Evolutionary conservation across 2,329 filamentous ascomycete species (phyloP), one percentile per base, ranked within the genome.

Genomic region (Neonectria magnoliae): DNA sequence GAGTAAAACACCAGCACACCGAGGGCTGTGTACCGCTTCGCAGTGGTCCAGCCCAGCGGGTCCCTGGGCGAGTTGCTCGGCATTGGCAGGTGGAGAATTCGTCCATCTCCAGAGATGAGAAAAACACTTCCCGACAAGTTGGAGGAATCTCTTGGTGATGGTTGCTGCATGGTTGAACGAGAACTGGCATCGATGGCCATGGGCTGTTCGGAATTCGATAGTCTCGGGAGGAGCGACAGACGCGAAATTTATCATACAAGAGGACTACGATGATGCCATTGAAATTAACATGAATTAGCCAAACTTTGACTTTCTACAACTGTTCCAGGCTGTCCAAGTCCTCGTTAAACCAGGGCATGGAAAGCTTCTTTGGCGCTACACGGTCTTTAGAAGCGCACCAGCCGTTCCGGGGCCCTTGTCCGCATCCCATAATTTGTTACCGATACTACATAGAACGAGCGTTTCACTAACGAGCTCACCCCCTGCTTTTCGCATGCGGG

Each of bases 81-180:
- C n/a, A 57, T 57, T 2, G 55, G 55, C 33, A 57, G 27, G 8
- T 33, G 55, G 22, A 57, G 55, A 18, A 57, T 16, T 13, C 42
- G 20, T 5, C 55, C 55, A 33, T 31, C 18, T 6, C 29, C 20
- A 9, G 55, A 41, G 33, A 57, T 50, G 10, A 57, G 33, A 14
- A 50, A 57, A 20, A 57, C 55, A 31, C 55, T 57, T 9, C 55
- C 55, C 1, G 54, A 45, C 7, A 57, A 8, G 13, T 20, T 27
- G 5, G 25, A 48, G 2, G 45, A 48, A 10, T 29, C 45, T 48
- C 45, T 29, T 2, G 7, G 45, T 10, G 45, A 48, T 10, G 45
- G n/a, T 29, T n/a, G 45, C 22, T 29, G 5, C 45, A 48, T 48
- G 14, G 45, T 29, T 48, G 14, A n/a, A 5, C n/a, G 22, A 48